A percentile compares a stretch with the other conserved stretches of the same genome.
phyloP scores from a whole-genome alignment of 371 early-diverging fungal species.

The Mortierella sp. region DNA sequence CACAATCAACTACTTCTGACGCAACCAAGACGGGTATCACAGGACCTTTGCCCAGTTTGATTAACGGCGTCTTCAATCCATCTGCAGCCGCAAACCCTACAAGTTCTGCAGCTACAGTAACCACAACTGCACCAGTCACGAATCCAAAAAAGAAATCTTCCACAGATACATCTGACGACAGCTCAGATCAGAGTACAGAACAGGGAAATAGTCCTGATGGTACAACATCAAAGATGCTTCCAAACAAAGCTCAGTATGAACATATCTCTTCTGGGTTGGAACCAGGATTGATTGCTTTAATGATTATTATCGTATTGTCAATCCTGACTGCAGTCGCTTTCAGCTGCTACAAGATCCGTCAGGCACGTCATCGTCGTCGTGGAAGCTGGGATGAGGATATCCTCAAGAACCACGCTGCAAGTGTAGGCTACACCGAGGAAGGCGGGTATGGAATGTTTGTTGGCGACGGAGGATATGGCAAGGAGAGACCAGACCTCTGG shows the following conservation, averaged over 20 bases:
- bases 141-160: not conserved
- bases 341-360: conserved; percentile 43
- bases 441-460: conserved; percentile 50
- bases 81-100: not conserved
- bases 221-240: not conserved
- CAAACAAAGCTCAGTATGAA: conserved; percentile 1
- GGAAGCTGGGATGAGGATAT: conserved; percentile 45
- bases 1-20: not conserved
- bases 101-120: not conserved
- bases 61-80: conserved; percentile 14
- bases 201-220: not conserved
- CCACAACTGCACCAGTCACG: not conserved
- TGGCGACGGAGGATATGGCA: conserved; percentile 5
- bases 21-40: conserved; percentile 1
- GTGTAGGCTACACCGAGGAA: conserved; percentile 37
- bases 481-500: conserved; percentile 37
- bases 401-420: conserved; percentile 36
- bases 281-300: conserved; percentile 33
- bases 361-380: conserved; percentile 32
- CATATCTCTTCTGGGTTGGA: conserved; percentile 9
- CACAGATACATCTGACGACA: not conserved
- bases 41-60: conserved; percentile 17
- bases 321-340: conserved; percentile 23
- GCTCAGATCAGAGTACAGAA: not conserved
- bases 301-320: conserved; percentile 22